phyloP scores from a whole-genome alignment of 176 grass and related monocot species.

The Saccharum spontaneum region DNA sequence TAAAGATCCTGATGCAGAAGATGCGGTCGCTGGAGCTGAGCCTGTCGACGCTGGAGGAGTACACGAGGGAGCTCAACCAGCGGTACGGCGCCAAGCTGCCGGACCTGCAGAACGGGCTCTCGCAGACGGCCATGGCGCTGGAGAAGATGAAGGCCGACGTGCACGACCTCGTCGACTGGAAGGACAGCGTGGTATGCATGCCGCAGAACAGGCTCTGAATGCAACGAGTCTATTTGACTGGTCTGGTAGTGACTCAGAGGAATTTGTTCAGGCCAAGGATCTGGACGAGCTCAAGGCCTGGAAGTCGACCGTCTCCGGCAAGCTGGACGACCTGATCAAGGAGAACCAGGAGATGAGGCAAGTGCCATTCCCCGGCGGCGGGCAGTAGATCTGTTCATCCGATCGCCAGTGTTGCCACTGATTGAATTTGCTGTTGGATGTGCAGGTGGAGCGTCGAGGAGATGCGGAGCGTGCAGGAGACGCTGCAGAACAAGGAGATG shows the following conservation, averaged over 20 bases:
- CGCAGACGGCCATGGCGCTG: constrained; percentile 35
- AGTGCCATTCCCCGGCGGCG: not conserved
- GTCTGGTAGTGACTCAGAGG: not conserved
- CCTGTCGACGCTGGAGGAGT: constrained; percentile 68
- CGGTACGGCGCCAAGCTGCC: constrained; percentile 60
- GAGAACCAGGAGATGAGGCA: constrained; percentile 72
- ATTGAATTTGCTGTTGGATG: not conserved
- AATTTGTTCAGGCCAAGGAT: constrained; percentile 53
- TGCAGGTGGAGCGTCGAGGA: constrained; percentile 67
- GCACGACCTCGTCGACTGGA: constrained; percentile 38
- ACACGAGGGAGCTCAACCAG: constrained; percentile 59
- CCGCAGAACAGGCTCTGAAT: not conserved
- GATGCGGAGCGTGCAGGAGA: constrained; percentile 64
- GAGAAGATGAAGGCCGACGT: constrained; percentile 59
- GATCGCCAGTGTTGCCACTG: not conserved
- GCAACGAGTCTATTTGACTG: not conserved
- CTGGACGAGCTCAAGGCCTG: constrained; percentile 58
- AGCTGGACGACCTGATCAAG: constrained; percentile 59
- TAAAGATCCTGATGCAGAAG: constrained; percentile 96
- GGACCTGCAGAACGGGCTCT: constrained; percentile 57
- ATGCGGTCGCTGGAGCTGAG: constrained; percentile 63
- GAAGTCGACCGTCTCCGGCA: constrained; percentile 55
- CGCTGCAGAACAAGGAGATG: constrained; percentile 72
- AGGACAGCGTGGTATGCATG: constrained; percentile 40
- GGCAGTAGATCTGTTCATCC: not conserved